Base-by-base conservation (phyloP, 2,329 filamentous ascomycete species). In the Pseudocercospora eumusae region DNA sequence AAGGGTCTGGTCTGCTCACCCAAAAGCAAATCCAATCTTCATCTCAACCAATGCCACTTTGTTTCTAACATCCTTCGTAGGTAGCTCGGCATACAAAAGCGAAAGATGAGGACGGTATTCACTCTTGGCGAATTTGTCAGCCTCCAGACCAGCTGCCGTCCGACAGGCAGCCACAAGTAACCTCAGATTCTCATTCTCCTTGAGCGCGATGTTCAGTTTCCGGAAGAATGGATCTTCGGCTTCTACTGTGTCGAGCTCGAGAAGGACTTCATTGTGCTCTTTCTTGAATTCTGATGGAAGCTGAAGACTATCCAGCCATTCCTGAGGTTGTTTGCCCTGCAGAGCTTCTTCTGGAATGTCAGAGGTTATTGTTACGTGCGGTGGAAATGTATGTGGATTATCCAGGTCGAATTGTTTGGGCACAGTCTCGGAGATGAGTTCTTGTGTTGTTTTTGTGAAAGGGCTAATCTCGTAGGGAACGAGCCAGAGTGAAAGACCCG, bases 1-100 rank as follows among this genome's bases (percentile, higher is more conserved):
- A 25, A 31, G 11, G 7, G 25, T 33, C 18, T 13, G 7, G 25
- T 33, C 18, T 13, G 7, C 52, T 33, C n/a, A 23, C 68, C 36
- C 68, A 40, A 66, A 60, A 8, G 68, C 68, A 25, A 70, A 70
- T 15, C 68, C 68, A 52, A 70, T 61, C 33, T 69, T 69, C 67
- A 70, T 69, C 53, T 70, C 66, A 56, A 70, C 63, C 56, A 68
- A 53, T 18, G 68, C 59, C 4, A 68, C 27, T 53, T 69, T 68
- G 15, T 21, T 57, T 59, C 61, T 56, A 23, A 69, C 68, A 25
- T 69, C 65, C 23, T 64, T 57, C 10, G 66, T 70, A 21, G 65
- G 59, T 20, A 65, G 25, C 53, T 69, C 66, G 9, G 61, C 64
- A 50, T 70, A 68, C 13, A 69, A 59, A 44, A 70, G 56, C 40